A percentile compares a stretch with the other conserved stretches of the same genome.
These are phyloP conservation scores for Thermothelomyces thermophilus DNA, from an alignment of 2,329 filamentous ascomycete genomes.

Conservation along the genomic window DNA sequence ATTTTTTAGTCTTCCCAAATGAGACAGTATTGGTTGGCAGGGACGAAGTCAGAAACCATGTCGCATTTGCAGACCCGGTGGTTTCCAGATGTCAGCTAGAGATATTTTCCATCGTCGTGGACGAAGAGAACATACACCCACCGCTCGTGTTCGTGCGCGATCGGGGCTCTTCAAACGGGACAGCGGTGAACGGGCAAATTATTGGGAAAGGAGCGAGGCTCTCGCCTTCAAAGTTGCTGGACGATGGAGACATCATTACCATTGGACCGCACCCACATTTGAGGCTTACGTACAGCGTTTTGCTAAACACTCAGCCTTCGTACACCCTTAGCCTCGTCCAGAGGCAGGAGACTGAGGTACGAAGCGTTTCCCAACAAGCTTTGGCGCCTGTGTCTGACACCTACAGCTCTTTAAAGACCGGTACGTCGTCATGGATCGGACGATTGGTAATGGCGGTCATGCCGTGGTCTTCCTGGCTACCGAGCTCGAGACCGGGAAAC, in stretches of 20 bases:
- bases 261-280: constrained; percentile 31
- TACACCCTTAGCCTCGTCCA: constrained; percentile 26
- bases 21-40: constrained; percentile 17
- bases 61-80: constrained; percentile 31
- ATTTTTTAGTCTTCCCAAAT: constrained; percentile 9
- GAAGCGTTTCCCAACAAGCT: constrained; percentile 3
- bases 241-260: constrained; percentile 43
- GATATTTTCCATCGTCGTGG: constrained; percentile 48
- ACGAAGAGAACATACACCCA: constrained; percentile 28
- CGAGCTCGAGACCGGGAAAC: constrained; percentile 45
- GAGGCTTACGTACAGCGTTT: constrained; percentile 32
- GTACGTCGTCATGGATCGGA: constrained; percentile 43
- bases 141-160: constrained; percentile 51
- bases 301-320: constrained; percentile 3
- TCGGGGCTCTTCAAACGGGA: constrained; percentile 47
- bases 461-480: constrained; percentile 49
- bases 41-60: constrained; percentile 12
- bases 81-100: constrained; percentile 51
- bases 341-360: constrained; percentile 32
- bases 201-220: constrained; percentile 36
- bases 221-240: constrained; percentile 41
- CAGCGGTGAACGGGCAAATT: constrained; percentile 41
- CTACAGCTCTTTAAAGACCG: constrained; percentile 39
- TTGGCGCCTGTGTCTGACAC: constrained; percentile 12
- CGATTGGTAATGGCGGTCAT: constrained; percentile 48